Percentiles rank a stretch among this genome's conserved stretches.
Conservation (phyloP, 306 rosid species). For the Dryas octopetala region DNA sequence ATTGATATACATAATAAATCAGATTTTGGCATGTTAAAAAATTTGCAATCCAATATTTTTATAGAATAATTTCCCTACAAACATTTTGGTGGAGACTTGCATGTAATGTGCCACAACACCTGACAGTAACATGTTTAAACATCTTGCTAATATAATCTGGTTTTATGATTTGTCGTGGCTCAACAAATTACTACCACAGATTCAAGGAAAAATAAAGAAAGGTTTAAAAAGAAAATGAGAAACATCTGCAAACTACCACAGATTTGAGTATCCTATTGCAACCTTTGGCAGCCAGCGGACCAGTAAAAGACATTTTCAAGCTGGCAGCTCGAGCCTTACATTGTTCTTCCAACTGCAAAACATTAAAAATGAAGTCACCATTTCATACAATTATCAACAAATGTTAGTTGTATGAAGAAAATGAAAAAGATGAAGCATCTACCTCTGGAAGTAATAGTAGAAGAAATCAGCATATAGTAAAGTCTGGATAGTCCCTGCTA, state of each 20-base stretch:
- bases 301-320: constrained; percentile 40
- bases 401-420: neutral
- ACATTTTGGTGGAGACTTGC: neutral
- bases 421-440: constrained; percentile 1
- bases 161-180: neutral
- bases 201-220: neutral
- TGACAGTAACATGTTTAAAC: neutral
- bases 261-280: constrained; percentile 9
- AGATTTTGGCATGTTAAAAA: neutral
- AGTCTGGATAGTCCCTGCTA: constrained; percentile 78
- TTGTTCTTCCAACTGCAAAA: constrained; percentile 85
- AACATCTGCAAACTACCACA: neutral
- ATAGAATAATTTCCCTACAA: neutral
- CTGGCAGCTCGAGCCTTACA: constrained; percentile 76
- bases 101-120: neutral
- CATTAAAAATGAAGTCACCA: constrained; percentile 12
- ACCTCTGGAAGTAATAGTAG: constrained; percentile 90
- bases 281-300: neutral
- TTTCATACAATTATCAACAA: constrained; percentile 16
- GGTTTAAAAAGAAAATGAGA: neutral
- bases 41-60: neutral
- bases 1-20: neutral
- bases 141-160: too few species aligned
- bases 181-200: constrained; percentile 11
- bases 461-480: constrained; percentile 86